Percentiles rank a stretch among this genome's conserved stretches.
These are phyloP conservation scores for Mucor ambiguus DNA, from an alignment of 371 early-diverging fungal genomes.

Conservation along the genomic window DNA sequence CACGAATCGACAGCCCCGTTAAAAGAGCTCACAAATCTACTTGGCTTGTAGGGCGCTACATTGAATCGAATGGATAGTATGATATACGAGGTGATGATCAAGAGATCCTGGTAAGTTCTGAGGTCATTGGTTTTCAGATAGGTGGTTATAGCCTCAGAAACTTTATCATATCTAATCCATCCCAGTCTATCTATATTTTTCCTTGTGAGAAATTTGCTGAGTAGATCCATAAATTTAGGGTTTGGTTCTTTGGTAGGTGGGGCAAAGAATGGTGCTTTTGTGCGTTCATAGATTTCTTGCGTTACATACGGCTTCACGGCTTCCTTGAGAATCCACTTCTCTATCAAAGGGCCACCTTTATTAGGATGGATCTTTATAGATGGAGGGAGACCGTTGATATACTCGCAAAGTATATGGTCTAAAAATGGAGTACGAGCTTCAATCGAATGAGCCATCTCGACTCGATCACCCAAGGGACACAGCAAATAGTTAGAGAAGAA, in stretches of 20 bases:
- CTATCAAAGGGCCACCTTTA: constrained; percentile 3
- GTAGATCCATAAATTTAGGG: neutral
- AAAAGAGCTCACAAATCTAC: neutral
- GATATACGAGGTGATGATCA: constrained; percentile 14
- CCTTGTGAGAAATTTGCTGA: constrained; percentile 9
- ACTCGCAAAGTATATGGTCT: constrained; percentile 22
- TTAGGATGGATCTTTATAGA: constrained; percentile 14
- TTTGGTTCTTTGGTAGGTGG: constrained; percentile 9
- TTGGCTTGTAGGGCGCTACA: constrained; percentile 15
- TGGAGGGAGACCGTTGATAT: constrained; percentile 24
- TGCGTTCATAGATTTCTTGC: constrained; percentile 25
- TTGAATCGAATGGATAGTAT: constrained; percentile 15
- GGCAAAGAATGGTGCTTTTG: constrained; percentile 19
- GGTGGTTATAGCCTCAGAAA: neutral
- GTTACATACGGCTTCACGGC: constrained; percentile 26
- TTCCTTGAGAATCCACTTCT: constrained; percentile 27
- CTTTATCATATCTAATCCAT: constrained; percentile 7
- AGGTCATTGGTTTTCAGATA: constrained; percentile 2
- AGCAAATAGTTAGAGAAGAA: constrained; percentile 13
- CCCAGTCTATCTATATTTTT: constrained; percentile 16
- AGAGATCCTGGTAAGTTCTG: neutral
- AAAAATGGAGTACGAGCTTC: constrained; percentile 25
- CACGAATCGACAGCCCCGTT: neutral
- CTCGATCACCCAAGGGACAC: constrained; percentile 17
- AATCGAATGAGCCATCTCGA: constrained; percentile 28